Evolutionary conservation across 202 grass and related monocot genomes (phyloP), one percentile per base, ranked within the genome.

Genomic region (Musa balbisiana): DNA sequence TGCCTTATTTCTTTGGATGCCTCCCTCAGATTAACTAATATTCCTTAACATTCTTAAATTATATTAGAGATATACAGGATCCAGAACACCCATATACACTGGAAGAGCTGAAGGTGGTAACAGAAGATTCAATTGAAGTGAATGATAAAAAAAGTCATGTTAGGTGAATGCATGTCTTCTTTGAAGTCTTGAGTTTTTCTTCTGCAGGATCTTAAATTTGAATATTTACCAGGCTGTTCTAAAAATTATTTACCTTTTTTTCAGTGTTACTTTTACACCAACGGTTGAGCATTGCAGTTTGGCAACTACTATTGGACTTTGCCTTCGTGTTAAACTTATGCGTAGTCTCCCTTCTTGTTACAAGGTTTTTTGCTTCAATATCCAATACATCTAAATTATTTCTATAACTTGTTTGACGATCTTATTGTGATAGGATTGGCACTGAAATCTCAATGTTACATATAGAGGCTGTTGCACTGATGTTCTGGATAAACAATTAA

Each of bases 31-130:
- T 67, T 26, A 43, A 43, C 19, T 52, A 68, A 67, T 53, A 54
- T 55, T 85, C 87, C 76, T 98, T 99, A 92, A 99, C n/a, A 29
- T 56, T 92, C 79, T 81, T 74, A 99, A 89, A 99, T 87, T 89
- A 94, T 85, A 92, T 99, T 78, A 94, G 95, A 94, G 95, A 99
- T 80, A 99, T 98, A 87, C 91, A 92, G 81, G 94, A 98, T 54
- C 91, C 91, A 51, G 94, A 98, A 77, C 91, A 93, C 78, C 94
- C 94, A 63, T 92, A 94, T 78, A 94, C 95, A 65, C 74, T 99
- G 69, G 91, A 99, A 85, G 87, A 94, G 77, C 81, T 98, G 75
- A 98, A 99, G 71, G 95, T 94, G 80, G 82, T 99, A 51, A 85
- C 87, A 24, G 91, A 99, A 82, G 83, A 99, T 23, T 92, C 87